phyloP scores from a whole-genome alignment of 441 rosid genomes.

The Populus hybrid region DNA sequence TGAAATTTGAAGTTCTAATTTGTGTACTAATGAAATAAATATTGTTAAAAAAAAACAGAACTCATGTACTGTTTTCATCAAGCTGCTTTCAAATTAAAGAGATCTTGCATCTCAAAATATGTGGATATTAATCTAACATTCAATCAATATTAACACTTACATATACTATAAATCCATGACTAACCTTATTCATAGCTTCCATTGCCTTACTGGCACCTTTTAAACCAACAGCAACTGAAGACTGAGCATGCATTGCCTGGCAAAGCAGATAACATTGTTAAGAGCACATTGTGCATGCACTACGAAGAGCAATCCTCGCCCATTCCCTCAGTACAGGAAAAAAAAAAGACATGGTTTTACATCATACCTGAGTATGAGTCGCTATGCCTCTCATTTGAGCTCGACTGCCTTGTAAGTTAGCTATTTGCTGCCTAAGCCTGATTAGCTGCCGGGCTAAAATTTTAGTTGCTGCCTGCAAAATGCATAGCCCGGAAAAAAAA shows the following conservation, averaged over 20 bases:
- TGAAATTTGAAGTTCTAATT: background rate
- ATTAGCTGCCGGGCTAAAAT: constrained; percentile 74
- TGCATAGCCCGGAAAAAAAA: constrained; percentile 14
- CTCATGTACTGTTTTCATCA: background rate
- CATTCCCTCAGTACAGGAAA: background rate
- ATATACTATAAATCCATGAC: constrained; percentile 6
- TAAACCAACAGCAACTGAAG: constrained; percentile 85
- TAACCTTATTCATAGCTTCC: constrained; percentile 86
- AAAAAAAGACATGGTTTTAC: background rate
- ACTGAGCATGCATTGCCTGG: constrained; percentile 95
- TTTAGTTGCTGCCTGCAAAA: constrained; percentile 75
- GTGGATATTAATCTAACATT: background rate
- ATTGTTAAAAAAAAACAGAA: background rate
- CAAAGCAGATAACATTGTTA: constrained; percentile 22
- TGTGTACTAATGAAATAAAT: background rate
- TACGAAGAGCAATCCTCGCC: background rate
- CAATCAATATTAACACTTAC: background rate
- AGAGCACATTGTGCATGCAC: constrained; percentile 7
- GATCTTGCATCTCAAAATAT: background rate
- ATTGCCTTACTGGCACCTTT: constrained; percentile 89
- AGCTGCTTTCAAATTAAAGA: constrained; percentile 7
- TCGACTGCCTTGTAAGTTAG: constrained; percentile 84
- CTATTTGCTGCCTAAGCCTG: constrained; percentile 84
- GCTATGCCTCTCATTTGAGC: constrained; percentile 97
- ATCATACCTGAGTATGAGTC: constrained; percentile 83